These are phyloP conservation scores for Amaranthus cruentus DNA, from an alignment of 148 eudicot species.

Conservation along the genomic window DNA sequence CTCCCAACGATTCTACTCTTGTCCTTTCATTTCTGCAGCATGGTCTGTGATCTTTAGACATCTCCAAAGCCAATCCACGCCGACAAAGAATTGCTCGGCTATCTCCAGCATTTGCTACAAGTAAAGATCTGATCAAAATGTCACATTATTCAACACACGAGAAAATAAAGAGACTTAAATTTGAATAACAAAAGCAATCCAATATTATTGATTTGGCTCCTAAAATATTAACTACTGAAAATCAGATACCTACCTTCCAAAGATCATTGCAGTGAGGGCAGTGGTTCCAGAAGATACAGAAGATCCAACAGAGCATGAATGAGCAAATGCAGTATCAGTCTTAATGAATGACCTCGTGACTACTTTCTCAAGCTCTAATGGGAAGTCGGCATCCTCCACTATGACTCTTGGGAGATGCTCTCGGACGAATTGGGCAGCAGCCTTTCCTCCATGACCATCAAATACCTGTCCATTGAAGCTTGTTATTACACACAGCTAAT, in stretches of 20 bases:
- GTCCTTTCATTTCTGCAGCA: slow-evolving; percentile 54
- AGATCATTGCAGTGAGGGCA: slow-evolving; percentile 95
- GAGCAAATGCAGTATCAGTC: slow-evolving; percentile 81
- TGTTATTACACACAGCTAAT: background rate
- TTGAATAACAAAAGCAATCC: background rate
- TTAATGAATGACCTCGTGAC: slow-evolving; percentile 77
- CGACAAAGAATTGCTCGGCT: slow-evolving; percentile 88
- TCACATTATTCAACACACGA: slow-evolving; percentile 24
- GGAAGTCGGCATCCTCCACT: slow-evolving; percentile 89
- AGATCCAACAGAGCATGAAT: slow-evolving; percentile 61
- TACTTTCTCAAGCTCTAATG: slow-evolving; percentile 82
- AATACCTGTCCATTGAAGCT: slow-evolving; percentile 56
- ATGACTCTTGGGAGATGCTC: slow-evolving; percentile 88
- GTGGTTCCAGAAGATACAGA: slow-evolving; percentile 85
- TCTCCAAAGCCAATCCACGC: slow-evolving; percentile 63
- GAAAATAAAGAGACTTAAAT: background rate
- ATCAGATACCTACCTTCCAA: slow-evolving; percentile 58
- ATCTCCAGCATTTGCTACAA: slow-evolving; percentile 97
- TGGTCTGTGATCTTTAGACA: slow-evolving; percentile 93
- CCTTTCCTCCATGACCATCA: slow-evolving; percentile 95
- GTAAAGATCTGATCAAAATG: slow-evolving; percentile 66
- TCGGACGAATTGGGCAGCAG: slow-evolving; percentile 88
- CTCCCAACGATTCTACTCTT: slow-evolving; percentile 85
- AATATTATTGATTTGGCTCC: background rate
- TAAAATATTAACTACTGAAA: background rate